Base-by-base conservation (phyloP, 768 basidiomycete genomes). In the Strobilomyces confusus region DNA sequence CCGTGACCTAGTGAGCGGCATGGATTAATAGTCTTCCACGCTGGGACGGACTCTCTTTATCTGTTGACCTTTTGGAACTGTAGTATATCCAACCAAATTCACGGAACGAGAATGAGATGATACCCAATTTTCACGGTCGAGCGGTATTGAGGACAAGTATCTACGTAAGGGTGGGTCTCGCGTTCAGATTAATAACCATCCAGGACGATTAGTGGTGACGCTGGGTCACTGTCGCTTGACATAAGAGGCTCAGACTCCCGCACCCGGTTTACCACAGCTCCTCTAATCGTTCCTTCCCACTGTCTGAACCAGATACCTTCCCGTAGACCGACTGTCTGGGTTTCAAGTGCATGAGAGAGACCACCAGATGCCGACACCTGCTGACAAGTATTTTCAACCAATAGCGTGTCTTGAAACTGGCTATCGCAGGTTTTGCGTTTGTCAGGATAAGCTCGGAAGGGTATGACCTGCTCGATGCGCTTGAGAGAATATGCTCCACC, bases 251-350 rank as follows among this genome's bases (percentile, higher is more conserved):
- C 53, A 33, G 53, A 42, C 8, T 51, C 54, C 34, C 73, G 75
- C 58, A 78, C 72, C 19, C 74, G 71, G 48, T 65, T 68, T 5
- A 72, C 56, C 2, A 91, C 87, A 0, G 81, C 82, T 22, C 80
- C 75, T 40, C 73, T 73, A 49, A 94, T 89, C 1, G 81, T 75
- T 23, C 73, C 75, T 62, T 92, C 87, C 89, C 91, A 92, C 49
- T 73, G 74, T 65, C 76, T 78, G 66, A 91, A 87, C 90, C 90
- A 94, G 56, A 86, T 80, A 9, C 83, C 86, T 68, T 92, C 92
- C 55, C 76, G 76, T 51, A 81, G 62, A 6, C 90, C 91, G 2
- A 82, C 62, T 9, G 81, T 58, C 61, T 72, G 70, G 56, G 72
- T 73, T 29, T 9, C 29, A 12, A 2, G 51, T 61, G 56, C n/a